These are phyloP conservation scores for Rubia peregrina DNA, from an alignment of 305 asterid genomes.

Conservation along the genomic window DNA sequence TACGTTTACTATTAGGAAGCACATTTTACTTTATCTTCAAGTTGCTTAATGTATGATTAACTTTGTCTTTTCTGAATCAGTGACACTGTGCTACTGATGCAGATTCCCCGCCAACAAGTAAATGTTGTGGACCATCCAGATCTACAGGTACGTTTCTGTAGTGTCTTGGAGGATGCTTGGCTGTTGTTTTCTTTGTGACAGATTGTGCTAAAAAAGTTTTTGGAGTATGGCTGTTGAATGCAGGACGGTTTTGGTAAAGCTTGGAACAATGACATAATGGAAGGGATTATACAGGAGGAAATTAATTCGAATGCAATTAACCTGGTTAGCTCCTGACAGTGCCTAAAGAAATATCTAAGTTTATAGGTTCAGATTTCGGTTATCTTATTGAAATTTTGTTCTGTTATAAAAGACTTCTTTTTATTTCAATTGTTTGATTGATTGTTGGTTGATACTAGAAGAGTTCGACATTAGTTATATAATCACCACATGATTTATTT, in stretches of 20 bases:
- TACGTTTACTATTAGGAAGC: not conserved
- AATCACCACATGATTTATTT: not conserved
- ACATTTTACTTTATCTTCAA: not conserved
- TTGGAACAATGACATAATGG: conserved; percentile 53
- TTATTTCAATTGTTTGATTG: not conserved
- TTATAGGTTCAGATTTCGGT: conserved; percentile 4
- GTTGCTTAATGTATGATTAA: not conserved
- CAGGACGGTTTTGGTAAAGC: conserved; percentile 85
- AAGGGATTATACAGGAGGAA: conserved; percentile 53
- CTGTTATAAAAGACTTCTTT: not conserved
- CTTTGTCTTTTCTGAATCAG: not conserved
- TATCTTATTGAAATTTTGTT: not conserved
- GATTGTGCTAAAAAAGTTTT: not conserved
- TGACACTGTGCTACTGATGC: conserved; percentile 17
- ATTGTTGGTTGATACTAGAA: not conserved
- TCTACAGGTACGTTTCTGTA: conserved; percentile 50
- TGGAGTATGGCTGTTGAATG: conserved; percentile 13
- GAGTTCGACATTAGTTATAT: not conserved
- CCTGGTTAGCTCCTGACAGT: conserved; percentile 35
- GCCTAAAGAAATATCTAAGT: not conserved
- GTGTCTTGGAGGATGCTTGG: conserved; percentile 9
- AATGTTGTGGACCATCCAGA: conserved; percentile 73
- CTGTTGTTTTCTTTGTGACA: conserved; percentile 5
- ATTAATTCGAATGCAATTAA: conserved; percentile 41
- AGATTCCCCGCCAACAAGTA: conserved; percentile 72